These are phyloP conservation scores for Zanthoxylum bungeanum DNA, from an alignment of 345 rosid species.

Conservation along the genomic window DNA sequence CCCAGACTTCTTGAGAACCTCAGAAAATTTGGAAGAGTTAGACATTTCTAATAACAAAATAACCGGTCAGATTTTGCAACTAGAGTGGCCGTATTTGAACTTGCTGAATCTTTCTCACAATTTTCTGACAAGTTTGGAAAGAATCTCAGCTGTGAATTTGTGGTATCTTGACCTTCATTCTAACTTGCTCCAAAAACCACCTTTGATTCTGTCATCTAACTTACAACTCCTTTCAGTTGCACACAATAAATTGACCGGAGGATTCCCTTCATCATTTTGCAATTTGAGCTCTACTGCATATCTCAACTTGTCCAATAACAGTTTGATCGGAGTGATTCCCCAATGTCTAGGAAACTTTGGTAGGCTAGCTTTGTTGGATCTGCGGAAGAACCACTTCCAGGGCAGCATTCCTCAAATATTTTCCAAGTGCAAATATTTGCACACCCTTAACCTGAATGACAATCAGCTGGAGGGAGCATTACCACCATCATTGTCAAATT, in stretches of 20 bases:
- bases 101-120: conserved; percentile 12
- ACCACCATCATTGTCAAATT: not conserved
- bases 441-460: conserved; percentile 1
- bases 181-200: conserved; percentile 6
- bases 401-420: conserved; percentile 23
- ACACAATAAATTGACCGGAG: not conserved
- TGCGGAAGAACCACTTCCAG: conserved; percentile 14
- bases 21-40: not conserved
- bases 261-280: not conserved
- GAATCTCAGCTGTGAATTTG: not conserved
- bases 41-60: conserved; percentile 10
- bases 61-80: conserved; percentile 1
- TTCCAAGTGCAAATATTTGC: not conserved
- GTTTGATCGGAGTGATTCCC: conserved; percentile 14
- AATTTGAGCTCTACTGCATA: not conserved
- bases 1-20: conserved; percentile 15
- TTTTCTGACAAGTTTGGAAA: not conserved
- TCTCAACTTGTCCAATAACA: not conserved
- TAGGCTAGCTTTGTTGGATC: not conserved
- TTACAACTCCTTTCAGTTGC: conserved; percentile 6
- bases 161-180: not conserved
- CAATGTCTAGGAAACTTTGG: conserved; percentile 17
- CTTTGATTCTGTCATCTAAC: not conserved
- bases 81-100: not conserved
- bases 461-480: not conserved